Evolutionary conservation across 2,329 filamentous ascomycete genomes (phyloP).

Genomic region (Colletotrichum zoysiae): DNA sequence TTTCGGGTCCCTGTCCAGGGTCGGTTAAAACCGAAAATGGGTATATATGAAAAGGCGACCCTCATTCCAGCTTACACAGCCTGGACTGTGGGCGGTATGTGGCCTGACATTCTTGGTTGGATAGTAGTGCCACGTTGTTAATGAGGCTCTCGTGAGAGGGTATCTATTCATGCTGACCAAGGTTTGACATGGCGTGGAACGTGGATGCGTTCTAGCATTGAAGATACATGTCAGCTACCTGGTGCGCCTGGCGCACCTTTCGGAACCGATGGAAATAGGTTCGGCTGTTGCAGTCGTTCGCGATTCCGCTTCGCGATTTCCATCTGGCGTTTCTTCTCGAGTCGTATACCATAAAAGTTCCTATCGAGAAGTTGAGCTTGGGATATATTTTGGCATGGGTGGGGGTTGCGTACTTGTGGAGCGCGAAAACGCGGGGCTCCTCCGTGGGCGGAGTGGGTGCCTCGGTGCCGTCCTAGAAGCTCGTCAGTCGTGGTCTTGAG

Average conservation of each 20-base stretch:
- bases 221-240: slow-evolving; percentile 45
- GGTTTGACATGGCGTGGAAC: neutral
- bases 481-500: slow-evolving; percentile 44
- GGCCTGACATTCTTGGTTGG: slow-evolving; percentile 3
- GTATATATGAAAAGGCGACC: slow-evolving; percentile 6
- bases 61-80: neutral
- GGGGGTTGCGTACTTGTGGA: slow-evolving; percentile 37
- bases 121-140: neutral
- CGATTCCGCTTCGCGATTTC: slow-evolving; percentile 84
- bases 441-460: slow-evolving; percentile 59
- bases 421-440: slow-evolving; percentile 82
- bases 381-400: neutral
- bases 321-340: slow-evolving; percentile 82
- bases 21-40: neutral
- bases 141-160: neutral
- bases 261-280: slow-evolving; percentile 87
- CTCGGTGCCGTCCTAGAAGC: slow-evolving; percentile 58
- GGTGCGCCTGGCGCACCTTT: slow-evolving; percentile 68
- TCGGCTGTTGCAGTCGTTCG: slow-evolving; percentile 82
- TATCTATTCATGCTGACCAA: neutral
- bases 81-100: neutral
- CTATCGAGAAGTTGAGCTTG: slow-evolving; percentile 57
- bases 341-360: slow-evolving; percentile 86
- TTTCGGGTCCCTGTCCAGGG: neutral
- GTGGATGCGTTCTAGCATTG: neutral